These are phyloP conservation scores for Orbilia ellipsospora DNA, from an alignment of 2,329 filamentous ascomycete species.

Conservation along the genomic window DNA sequence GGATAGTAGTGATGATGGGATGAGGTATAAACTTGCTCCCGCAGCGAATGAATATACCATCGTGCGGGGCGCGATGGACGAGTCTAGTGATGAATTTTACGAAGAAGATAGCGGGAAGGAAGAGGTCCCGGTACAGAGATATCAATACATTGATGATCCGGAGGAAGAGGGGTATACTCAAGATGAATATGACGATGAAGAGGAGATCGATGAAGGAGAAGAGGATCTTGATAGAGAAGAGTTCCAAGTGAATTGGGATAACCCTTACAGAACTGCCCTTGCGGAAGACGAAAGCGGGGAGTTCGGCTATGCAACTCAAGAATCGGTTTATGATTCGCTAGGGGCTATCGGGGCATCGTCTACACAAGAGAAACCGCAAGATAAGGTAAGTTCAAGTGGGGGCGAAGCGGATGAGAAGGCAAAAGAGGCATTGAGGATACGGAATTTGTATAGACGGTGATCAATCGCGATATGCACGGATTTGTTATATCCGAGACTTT, in stretches of 20 bases:
- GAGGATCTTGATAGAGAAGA: conserved; percentile 2
- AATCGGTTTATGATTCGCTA: neutral
- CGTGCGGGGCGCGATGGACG: too few species aligned
- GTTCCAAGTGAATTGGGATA: conserved; percentile 13
- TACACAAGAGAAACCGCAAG: neutral
- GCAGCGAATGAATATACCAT: too few species aligned
- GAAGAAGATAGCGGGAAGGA: too few species aligned
- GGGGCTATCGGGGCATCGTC: too few species aligned
- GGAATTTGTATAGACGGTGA: conserved; percentile 25
- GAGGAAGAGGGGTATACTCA: conserved; percentile 6
- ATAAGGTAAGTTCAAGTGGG: neutral
- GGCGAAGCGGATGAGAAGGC: conserved; percentile 12
- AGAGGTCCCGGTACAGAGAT: neutral
- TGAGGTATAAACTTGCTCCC: too few species aligned
- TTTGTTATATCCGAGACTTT: neutral
- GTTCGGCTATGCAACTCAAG: conserved; percentile 4
- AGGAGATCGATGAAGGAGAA: conserved; percentile 9
- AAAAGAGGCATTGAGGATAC: conserved; percentile 13
- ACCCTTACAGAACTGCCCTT: neutral
- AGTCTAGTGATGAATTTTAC: too few species aligned
- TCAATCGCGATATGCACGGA: neutral
- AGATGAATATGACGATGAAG: conserved; percentile 1
- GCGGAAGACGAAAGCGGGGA: neutral
- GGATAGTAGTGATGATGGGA: too few species aligned
- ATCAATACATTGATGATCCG: conserved; percentile 1